Percentiles rank a stretch among this genome's conserved stretches.
Evolutionary conservation across 1,284 basidiomycete species (phyloP).

Genomic region (Dichomitus squalens): DNA sequence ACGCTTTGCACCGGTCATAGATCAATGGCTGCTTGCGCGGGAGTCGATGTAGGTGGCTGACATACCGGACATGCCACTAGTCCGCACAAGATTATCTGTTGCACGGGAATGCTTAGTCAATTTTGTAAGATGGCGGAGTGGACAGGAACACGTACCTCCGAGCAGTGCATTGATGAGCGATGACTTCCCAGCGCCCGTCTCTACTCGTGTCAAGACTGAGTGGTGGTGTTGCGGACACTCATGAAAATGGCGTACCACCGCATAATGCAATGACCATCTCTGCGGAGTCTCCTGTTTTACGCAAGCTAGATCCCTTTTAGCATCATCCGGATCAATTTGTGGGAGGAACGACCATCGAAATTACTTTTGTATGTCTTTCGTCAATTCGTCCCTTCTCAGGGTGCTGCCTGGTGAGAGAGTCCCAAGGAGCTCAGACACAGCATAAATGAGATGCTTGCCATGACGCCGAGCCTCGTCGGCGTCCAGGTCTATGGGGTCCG

Average conservation of each 20-base stretch:
- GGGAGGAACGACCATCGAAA: too few relatives aligned
- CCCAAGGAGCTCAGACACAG: too few relatives aligned
- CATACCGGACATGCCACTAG: slow-evolving; percentile 59
- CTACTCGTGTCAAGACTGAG: slow-evolving; percentile 29
- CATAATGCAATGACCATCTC: background rate
- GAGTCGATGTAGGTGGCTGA: background rate
- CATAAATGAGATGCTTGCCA: too few relatives aligned
- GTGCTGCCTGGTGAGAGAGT: background rate
- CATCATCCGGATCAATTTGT: too few relatives aligned
- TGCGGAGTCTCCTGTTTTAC: background rate
- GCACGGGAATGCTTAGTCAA: too few relatives aligned
- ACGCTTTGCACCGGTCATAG: slow-evolving; percentile 28
- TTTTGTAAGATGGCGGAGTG: background rate
- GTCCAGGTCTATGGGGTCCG: too few relatives aligned
- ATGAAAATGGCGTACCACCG: background rate
- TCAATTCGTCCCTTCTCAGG: background rate
- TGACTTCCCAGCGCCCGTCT: slow-evolving; percentile 57
- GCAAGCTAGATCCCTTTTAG: background rate
- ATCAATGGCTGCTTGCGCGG: background rate
- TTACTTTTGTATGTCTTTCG: background rate
- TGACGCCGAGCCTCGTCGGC: too few relatives aligned
- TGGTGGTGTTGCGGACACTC: background rate
- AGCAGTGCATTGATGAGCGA: slow-evolving; percentile 56
- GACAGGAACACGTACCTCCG: slow-evolving; percentile 31
- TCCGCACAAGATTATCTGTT: slow-evolving; percentile 53